These are phyloP conservation scores for Cladosporium cucumerinum DNA, from an alignment of 2,329 filamentous ascomycete species.

Conservation along the genomic window DNA sequence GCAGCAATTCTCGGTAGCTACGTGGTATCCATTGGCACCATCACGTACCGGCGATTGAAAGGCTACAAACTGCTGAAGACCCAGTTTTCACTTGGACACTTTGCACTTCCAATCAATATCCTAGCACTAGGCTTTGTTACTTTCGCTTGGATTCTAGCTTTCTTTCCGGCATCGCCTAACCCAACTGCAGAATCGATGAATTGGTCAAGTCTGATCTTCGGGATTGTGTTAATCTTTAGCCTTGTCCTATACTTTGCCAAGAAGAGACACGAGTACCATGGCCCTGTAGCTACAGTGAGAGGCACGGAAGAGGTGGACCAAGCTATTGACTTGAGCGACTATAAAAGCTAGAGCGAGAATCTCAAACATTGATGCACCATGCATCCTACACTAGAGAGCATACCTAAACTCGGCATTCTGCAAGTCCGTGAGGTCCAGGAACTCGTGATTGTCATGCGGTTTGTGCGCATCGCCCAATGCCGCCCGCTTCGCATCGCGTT, in stretches of 20 bases:
- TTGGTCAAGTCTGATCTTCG: slow-evolving; percentile 25
- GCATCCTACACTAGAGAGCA: not conserved
- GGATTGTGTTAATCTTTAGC: slow-evolving; percentile 14
- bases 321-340: not conserved
- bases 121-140: slow-evolving; percentile 19
- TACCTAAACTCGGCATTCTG: not conserved
- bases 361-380: not conserved
- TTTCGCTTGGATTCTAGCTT: slow-evolving; percentile 20
- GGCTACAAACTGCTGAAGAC: slow-evolving; percentile 30
- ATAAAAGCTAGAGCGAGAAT: not conserved
- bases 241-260: not conserved
- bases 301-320: slow-evolving; percentile 1
- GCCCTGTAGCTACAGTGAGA: not conserved
- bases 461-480: not conserved
- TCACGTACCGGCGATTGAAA: slow-evolving; percentile 31
- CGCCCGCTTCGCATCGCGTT: not conserved
- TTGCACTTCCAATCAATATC: slow-evolving; percentile 23
- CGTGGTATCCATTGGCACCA: slow-evolving; percentile 33
- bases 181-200: slow-evolving; percentile 23
- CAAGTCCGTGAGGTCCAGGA: not conserved
- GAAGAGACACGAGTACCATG: slow-evolving; percentile 2
- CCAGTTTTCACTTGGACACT: slow-evolving; percentile 32
- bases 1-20: slow-evolving; percentile 34
- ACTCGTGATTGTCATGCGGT: not conserved
- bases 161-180: slow-evolving; percentile 27